These are phyloP conservation scores for Myxozyma kluyveri DNA, from an alignment of 805 yeast genomes.

Conservation along the genomic window DNA sequence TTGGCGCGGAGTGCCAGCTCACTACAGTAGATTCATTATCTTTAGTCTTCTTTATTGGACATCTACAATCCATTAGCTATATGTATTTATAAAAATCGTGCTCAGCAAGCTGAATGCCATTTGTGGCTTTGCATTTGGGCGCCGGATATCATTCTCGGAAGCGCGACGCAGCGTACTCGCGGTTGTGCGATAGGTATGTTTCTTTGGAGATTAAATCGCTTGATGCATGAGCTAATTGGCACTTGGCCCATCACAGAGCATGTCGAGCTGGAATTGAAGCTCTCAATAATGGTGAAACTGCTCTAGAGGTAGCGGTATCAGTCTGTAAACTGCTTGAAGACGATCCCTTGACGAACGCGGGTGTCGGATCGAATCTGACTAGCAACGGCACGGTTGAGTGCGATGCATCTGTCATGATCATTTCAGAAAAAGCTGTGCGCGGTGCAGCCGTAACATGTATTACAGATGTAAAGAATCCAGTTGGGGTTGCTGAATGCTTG, in stretches of 20 bases:
- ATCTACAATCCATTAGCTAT: no score
- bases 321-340: slow-evolving; percentile 39
- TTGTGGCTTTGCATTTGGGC: slow-evolving; percentile 37
- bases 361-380: slow-evolving; percentile 42
- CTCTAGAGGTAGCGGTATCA: slow-evolving; percentile 30
- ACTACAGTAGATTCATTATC: no score
- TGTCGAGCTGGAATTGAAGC: slow-evolving; percentile 28
- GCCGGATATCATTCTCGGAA: slow-evolving; percentile 36
- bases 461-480: slow-evolving; percentile 37
- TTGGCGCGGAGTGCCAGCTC: no score
- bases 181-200: slow-evolving; percentile 21
- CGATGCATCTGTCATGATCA: slow-evolving; percentile 41
- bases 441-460: slow-evolving; percentile 39
- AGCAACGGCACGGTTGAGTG: slow-evolving; percentile 40
- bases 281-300: slow-evolving; percentile 28
- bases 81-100: no score
- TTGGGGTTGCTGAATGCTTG: slow-evolving; percentile 32
- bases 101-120: no score
- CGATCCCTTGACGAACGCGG: slow-evolving; percentile 41
- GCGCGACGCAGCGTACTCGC: slow-evolving; percentile 15
- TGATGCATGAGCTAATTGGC: no score
- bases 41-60: no score
- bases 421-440: slow-evolving; percentile 6
- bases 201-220: not conserved
- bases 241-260: no score